phyloP scores from a whole-genome alignment of 2,329 filamentous ascomycete species.

The Ophiostoma fasciatum region DNA sequence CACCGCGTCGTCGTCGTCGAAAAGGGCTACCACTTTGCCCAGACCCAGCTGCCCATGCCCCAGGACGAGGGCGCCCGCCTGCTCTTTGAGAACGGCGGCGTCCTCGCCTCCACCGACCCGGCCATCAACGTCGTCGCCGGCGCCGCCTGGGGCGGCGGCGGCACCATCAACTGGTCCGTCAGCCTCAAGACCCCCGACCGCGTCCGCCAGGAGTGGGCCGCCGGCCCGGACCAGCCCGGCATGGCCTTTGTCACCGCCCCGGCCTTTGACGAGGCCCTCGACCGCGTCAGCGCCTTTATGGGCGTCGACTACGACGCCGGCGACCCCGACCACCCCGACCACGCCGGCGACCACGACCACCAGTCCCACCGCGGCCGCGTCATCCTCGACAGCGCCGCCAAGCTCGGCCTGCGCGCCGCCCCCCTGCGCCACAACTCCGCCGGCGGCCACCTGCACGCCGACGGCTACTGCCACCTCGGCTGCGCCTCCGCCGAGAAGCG shows the following conservation, averaged over 20 bases:
- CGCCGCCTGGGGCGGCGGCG: conserved; percentile 69
- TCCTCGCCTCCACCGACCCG: conserved; percentile 38
- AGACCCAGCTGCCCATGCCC: conserved; percentile 60
- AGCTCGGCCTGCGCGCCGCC: conserved; percentile 56
- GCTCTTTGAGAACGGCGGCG: conserved; percentile 55
- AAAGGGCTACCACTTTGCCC: conserved; percentile 63
- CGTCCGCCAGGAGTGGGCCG: conserved; percentile 71
- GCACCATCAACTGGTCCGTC: conserved; percentile 74
- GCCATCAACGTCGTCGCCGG: conserved; percentile 51
- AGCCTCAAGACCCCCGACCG: conserved; percentile 52
- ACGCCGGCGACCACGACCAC: conserved; percentile 17
- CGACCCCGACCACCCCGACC: conserved; percentile 21
- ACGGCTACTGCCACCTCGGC: conserved; percentile 48
- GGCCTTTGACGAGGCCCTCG: conserved; percentile 64
- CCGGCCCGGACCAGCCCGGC: conserved; percentile 36
- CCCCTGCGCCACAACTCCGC: conserved; percentile 62
- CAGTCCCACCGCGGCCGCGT: conserved; percentile 61
- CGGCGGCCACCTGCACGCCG: conserved; percentile 57
- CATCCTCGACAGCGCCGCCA: conserved; percentile 59
- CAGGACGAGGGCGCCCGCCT: conserved; percentile 43
- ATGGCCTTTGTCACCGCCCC: conserved; percentile 59
- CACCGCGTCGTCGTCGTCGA: conserved; percentile 54
- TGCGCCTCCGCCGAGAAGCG: conserved; percentile 59
- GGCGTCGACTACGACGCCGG: conserved; percentile 53
- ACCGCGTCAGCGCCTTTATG: conserved; percentile 66